phyloP scores from a whole-genome alignment of 306 rosid genomes.

The Acacia confusa region DNA sequence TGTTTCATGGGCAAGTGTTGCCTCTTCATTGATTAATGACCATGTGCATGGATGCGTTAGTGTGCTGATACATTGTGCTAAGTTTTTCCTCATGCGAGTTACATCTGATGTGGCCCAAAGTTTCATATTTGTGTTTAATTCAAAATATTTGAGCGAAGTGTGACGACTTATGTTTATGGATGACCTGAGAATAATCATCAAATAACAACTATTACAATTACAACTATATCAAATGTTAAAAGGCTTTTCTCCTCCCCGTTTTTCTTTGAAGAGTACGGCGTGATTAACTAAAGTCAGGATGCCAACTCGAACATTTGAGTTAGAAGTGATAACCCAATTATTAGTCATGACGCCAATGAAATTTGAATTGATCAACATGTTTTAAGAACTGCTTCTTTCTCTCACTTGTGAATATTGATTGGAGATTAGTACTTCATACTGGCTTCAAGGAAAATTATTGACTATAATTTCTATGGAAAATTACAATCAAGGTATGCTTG shows the following conservation, averaged over 20 bases:
- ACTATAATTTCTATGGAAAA: neutral
- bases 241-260: neutral
- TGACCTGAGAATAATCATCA: neutral
- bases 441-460: neutral
- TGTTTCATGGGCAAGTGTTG: neutral
- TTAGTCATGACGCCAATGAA: too few relatives aligned
- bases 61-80: neutral
- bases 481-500: neutral
- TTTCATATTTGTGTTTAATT: constrained; percentile 26
- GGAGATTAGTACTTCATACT: neutral
- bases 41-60: neutral
- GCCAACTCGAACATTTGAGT: neutral
- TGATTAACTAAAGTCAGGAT: neutral
- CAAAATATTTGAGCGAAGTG: neutral
- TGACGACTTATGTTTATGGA: neutral
- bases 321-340: neutral
- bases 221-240: neutral
- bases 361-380: too few relatives aligned
- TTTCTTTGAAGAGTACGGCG: neutral
- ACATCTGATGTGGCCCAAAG: constrained; percentile 25
- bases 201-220: neutral
- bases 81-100: constrained; percentile 19
- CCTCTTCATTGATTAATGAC: neutral
- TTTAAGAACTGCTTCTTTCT: neutral
- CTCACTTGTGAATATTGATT: neutral